Percentiles rank a stretch among this genome's conserved stretches.
These are phyloP conservation scores for Talaromyces sp. DNA, from an alignment of 2,329 filamentous ascomycete genomes.

Conservation along the genomic window DNA sequence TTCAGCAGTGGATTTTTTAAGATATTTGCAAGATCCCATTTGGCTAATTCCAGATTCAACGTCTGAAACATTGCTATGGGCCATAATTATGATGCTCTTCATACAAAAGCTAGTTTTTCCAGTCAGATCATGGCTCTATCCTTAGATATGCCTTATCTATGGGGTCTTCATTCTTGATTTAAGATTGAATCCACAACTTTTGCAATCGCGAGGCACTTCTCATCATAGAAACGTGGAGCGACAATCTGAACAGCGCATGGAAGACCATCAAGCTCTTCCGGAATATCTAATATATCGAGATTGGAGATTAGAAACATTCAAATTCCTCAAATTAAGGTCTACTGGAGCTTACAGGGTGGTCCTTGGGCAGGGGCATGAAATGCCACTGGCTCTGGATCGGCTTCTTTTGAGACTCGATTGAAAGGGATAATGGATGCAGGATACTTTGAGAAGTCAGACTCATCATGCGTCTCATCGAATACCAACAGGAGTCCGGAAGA, in stretches of 20 bases:
- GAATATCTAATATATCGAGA: constrained; percentile 35
- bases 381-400: constrained; percentile 34
- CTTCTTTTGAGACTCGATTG: constrained; percentile 40
- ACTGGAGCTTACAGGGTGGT: neutral
- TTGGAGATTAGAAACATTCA: too few relatives aligned
- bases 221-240: constrained; percentile 48
- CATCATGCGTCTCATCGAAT: neutral
- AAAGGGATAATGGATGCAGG: constrained; percentile 51
- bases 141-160: too few relatives aligned
- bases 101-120: too few relatives aligned
- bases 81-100: too few relatives aligned
- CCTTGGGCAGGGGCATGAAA: constrained; percentile 31
- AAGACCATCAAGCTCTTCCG: constrained; percentile 41
- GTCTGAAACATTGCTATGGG: too few relatives aligned
- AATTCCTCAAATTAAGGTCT: too few relatives aligned
- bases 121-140: too few relatives aligned
- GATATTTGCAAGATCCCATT: too few relatives aligned
- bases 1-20: too few relatives aligned
- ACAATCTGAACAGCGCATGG: constrained; percentile 50
- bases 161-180: neutral
- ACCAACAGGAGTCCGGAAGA: too few relatives aligned
- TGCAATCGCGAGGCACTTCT: constrained; percentile 39
- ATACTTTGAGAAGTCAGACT: constrained; percentile 36
- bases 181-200: constrained; percentile 1
- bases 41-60: too few relatives aligned